Base-by-base conservation (phyloP, 768 basidiomycete species). In the Rhodosporidiobolus sp. region DNA sequence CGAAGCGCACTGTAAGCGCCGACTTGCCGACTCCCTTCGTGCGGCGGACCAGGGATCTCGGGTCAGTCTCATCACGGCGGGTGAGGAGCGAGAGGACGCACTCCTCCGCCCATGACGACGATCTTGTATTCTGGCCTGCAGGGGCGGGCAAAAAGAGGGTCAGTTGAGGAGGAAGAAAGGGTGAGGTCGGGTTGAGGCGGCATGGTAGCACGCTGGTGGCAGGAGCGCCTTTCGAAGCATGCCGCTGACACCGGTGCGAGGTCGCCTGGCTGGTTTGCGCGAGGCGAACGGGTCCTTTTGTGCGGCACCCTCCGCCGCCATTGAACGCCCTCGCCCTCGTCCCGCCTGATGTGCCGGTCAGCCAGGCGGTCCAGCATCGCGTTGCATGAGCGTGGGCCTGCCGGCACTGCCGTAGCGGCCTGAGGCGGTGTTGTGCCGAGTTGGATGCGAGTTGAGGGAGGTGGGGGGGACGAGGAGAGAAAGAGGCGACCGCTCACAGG, bases 1-100 rank as follows among this genome's bases (percentile, higher is more conserved):
- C 96, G 85, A 97, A 98, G 81, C 97, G 95, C 78, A 97, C 96
- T 62, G 95, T 97, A 83, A 96, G 82, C 34, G 92, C 93, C 63
- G 92, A 94, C 85, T 98, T 91, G 48, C 90, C 90, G 69, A 88
- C 87, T 81, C 86, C 64, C 68, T 74, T 55, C 4, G 6, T 0
- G 1, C 22, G 34, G 11, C 28, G 43, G 38, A 49, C 10, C 4
- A 46, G 30, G 22, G 20, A 28, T 14, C 14, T 14, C 8, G 38
- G 38, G 38, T 43, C 38, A 43, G 38, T 14, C 14, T 43, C 38
- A 14, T 14, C 38, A 43, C 14, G 38, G 38, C 38, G 38, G 38
- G 38, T 43, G 38, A 55, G 30, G 50, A 14, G 28, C 9, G 52
- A 10, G 53, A 11, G 28, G 24, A 63, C 63, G 52, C 63, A 43